Evolutionary conservation across 164 flowering plant species (phyloP), one percentile per base, ranked within the genome.

Genomic region (Chloranthus sessilifolius): DNA sequence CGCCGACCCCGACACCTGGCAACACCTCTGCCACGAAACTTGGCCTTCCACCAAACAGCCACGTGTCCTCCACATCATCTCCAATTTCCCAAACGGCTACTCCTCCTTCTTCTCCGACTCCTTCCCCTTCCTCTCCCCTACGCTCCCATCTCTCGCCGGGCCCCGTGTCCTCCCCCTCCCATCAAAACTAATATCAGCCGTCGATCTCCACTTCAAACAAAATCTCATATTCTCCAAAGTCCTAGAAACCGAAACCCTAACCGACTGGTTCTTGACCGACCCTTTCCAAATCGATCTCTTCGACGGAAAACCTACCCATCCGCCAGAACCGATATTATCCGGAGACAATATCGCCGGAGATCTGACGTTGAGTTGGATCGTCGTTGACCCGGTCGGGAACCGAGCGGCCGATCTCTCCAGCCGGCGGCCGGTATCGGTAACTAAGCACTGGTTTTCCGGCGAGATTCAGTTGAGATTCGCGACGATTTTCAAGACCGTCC

Each of bases 91-190:
- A 6, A 28, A 61, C 59, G 79, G 78, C 50, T 73, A 69, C 70
- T 83, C 78, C 21, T 77, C 89, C 1, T 71, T 85, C 67, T 82
- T 66, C 78, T 78, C 91, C 58, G 83, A 84, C 55, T 63, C 83
- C 7, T 87, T 66, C 60, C 80, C 94, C 0, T 29, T 62, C 40
- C 59, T 74, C 36, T 43, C 55, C 56, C 39, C 10, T 17, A n/a
- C 46, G 3, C 26, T 26, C 17, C 4, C 9, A 7, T 15, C 46
- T 41, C 26, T 38, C 50, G 7, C 40, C 45, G 20, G 16, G 25
- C 57, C 0, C 36, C n/a, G n/a, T n/a, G n/a, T n/a, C n/a, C 26
- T 5, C 43, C 55, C 19, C 2, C 42, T 47, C 0, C 20, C 74
- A 3, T 6, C 52, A 1, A 67, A 60, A 3, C 33, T 86, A 8